phyloP scores from a whole-genome alignment of 2,329 filamentous ascomycete species.

The Hypocrella siamensis region DNA sequence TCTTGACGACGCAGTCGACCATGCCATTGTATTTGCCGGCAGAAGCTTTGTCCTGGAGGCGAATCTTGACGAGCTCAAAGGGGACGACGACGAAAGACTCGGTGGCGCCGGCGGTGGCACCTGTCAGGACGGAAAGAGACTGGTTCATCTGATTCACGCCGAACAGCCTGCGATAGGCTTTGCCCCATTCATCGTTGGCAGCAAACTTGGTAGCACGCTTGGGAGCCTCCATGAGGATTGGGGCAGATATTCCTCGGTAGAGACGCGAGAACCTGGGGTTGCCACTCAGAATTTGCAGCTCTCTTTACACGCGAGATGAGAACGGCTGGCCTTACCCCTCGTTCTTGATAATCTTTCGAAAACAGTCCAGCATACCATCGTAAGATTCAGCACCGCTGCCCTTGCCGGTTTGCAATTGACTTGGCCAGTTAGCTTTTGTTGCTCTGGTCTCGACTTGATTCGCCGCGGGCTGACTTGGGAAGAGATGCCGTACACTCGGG shows the following conservation, averaged over 20 bases:
- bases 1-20: slow-evolving; percentile 68
- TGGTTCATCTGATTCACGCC: slow-evolving; percentile 81
- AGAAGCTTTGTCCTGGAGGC: slow-evolving; percentile 87
- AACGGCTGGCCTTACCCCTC: slow-evolving; percentile 56
- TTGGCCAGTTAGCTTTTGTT: slow-evolving; percentile 25
- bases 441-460: too few species aligned
- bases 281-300: too few species aligned
- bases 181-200: slow-evolving; percentile 96
- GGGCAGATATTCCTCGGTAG: slow-evolving; percentile 89
- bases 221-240: slow-evolving; percentile 89
- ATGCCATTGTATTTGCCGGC: slow-evolving; percentile 77
- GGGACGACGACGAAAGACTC: slow-evolving; percentile 95
- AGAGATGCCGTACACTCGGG: slow-evolving; percentile 56
- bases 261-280: slow-evolving; percentile 64
- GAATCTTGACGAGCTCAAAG: slow-evolving; percentile 97
- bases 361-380: slow-evolving; percentile 96
- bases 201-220: slow-evolving; percentile 98
- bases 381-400: slow-evolving; percentile 67
- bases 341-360: slow-evolving; percentile 88
- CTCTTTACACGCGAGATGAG: too few species aligned
- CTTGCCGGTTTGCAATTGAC: slow-evolving; percentile 71
- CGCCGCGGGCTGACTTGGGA: background rate
- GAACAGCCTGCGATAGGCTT: slow-evolving; percentile 80
- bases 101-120: slow-evolving; percentile 86
- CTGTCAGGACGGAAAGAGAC: slow-evolving; percentile 78